These are phyloP conservation scores for Vitis hybrid DNA, from an alignment of 177 flowering plant species.

Conservation along the genomic window DNA sequence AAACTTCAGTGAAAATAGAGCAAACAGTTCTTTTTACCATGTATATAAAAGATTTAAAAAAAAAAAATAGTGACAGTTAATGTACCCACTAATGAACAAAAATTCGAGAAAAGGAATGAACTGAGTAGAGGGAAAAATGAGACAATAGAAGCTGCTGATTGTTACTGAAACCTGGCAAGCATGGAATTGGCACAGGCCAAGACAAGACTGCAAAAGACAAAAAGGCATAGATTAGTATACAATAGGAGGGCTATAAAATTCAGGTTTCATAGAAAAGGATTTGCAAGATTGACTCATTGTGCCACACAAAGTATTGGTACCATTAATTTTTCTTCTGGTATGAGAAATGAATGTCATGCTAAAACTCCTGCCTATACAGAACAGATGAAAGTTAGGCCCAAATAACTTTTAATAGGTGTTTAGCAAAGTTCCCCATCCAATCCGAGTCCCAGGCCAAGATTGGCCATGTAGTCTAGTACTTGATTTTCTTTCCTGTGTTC, in stretches of 20 bases:
- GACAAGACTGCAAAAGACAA: constrained; percentile 5
- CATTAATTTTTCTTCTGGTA: neutral
- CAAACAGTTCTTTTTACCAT: neutral
- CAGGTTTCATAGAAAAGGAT: neutral
- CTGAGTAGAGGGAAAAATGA: neutral
- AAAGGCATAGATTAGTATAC: neutral
- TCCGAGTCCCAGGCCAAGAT: no score
- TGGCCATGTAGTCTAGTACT: neutral
- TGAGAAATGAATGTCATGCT: neutral
- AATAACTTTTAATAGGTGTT: neutral
- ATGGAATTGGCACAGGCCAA: neutral
- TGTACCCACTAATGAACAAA: neutral
- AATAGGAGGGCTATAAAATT: neutral
- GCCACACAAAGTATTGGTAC: neutral
- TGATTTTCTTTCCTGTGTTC: neutral
- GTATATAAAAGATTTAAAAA: no score
- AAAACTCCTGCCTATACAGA: neutral
- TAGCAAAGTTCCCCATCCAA: neutral
- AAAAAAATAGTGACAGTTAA: neutral
- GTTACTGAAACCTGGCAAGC: neutral
- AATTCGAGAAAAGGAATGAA: neutral
- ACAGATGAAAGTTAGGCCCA: no score
- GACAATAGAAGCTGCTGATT: neutral
- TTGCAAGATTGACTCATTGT: neutral
- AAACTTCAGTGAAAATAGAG: neutral